phyloP scores from a whole-genome alignment of 257 asterid species.

The Paraleonurus japonicus region DNA sequence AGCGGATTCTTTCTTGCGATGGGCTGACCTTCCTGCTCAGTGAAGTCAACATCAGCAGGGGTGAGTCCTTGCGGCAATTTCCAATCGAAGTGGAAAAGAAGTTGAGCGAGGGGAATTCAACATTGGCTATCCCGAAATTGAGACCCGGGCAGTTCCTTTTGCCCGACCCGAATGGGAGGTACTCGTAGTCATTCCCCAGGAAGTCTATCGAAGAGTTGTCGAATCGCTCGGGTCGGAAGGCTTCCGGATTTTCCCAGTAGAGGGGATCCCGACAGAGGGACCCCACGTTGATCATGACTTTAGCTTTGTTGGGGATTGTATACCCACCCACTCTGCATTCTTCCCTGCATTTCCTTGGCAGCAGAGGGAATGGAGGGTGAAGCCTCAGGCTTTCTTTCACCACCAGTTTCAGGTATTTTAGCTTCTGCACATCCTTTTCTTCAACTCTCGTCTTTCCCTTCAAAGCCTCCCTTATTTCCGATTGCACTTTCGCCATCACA shows the following conservation, averaged over 20 bases:
- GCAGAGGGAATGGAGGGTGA: not conserved
- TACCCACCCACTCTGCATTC: not conserved
- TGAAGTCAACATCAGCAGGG: not conserved
- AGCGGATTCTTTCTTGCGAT: not conserved
- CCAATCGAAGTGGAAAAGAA: not conserved
- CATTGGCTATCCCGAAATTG: not conserved
- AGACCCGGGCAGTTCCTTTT: not conserved
- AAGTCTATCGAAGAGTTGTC: slow-evolving; percentile 20
- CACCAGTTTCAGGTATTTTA: not conserved
- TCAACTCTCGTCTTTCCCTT: not conserved
- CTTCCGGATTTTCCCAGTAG: slow-evolving; percentile 29
- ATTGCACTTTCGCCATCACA: not conserved
- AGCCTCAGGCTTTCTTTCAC: not conserved
- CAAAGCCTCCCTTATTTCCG: not conserved
- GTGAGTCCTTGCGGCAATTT: not conserved
- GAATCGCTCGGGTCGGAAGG: slow-evolving; percentile 30
- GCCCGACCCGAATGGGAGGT: slow-evolving; percentile 25
- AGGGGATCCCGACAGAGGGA: slow-evolving; percentile 24
- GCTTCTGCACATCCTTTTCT: not conserved
- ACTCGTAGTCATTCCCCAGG: slow-evolving; percentile 24
- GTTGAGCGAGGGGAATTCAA: not conserved
- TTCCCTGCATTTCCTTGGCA: not conserved
- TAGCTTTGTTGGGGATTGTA: not conserved
- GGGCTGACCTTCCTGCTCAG: not conserved
- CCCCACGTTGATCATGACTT: not conserved